Base-by-base conservation (phyloP, 352 stramenopile species). In the Elongisporangium prolatum region DNA sequence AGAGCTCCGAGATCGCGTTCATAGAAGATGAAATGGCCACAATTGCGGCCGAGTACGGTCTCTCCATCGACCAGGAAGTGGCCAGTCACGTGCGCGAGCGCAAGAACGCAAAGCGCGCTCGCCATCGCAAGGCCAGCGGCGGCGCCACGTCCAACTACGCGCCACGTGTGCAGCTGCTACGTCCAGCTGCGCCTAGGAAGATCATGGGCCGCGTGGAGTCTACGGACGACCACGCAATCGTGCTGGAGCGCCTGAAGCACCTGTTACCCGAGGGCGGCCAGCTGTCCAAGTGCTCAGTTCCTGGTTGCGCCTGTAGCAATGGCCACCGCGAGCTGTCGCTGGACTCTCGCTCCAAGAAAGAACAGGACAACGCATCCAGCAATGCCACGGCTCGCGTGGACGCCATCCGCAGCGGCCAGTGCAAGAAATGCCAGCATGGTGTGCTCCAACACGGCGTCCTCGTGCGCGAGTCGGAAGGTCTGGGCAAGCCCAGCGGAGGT, bases 1-100 rank as follows among this genome's bases (percentile, higher is more conserved):
- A 90, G 62, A 63, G 72, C 17, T 69, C 59, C 56, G 81, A 93
- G 58, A 89, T 93, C 60, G 84, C 81, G 57, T 93, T 89, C 69
- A 93, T 93, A 48, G 84, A 93, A 57, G 84, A 93, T 50, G 84
- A 93, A 59, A 93, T 93, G 76, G 81, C 77, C 1, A 82, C 84
- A 49, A 70, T 91, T 18, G 84, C 84, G 14, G 72, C 74, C 53
- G 84, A 93, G 71, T 93, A 91, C 63, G 84, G 84, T 4, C 80
- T 93, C 24, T 56, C 80, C 17, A 68, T 93, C 55, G 81, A 93
- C 57, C 55, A 72, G 11, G 81, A 89, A 47, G 80, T 93, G 24
- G 81, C 80, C 4, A 63, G 64, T 37, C 75, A 77, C 62, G 83
- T 93, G 57, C 60, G 65, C 59, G 53, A 80, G 55, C 79, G 84